phyloP scores from a whole-genome alignment of 306 rosid genomes.

The Notholithocarpus densiflorus region DNA sequence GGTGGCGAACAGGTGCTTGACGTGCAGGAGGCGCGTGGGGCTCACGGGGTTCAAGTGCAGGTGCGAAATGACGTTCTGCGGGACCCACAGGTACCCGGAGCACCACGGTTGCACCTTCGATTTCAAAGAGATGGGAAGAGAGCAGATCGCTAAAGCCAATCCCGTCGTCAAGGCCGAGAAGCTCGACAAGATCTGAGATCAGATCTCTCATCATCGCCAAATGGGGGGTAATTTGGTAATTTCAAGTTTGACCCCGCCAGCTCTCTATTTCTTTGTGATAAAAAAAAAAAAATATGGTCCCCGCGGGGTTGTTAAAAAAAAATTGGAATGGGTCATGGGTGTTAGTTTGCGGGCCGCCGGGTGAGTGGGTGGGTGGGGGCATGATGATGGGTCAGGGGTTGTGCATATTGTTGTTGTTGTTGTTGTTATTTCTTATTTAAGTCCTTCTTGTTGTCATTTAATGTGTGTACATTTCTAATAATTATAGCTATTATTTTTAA shows the following conservation, averaged over 20 bases:
- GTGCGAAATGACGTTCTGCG: constrained; percentile 70
- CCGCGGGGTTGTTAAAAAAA: not conserved
- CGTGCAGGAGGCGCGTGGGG: constrained; percentile 84
- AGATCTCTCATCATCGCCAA: not conserved
- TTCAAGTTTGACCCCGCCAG: not conserved
- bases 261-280: no score
- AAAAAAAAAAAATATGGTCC: no score
- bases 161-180: constrained; percentile 77
- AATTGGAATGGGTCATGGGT: no score
- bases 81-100: constrained; percentile 82
- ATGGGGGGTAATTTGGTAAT: constrained; percentile 24
- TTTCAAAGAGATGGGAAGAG: constrained; percentile 65
- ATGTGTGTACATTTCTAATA: no score
- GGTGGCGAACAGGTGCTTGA: constrained; percentile 43
- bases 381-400: not conserved
- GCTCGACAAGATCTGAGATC: constrained; percentile 54
- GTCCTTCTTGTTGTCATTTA: not conserved
- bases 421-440: not conserved
- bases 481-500: no score
- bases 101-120: constrained; percentile 69
- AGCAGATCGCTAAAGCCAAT: constrained; percentile 84
- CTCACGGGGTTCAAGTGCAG: constrained; percentile 77
- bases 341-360: no score
- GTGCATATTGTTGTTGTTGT: not conserved
- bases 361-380: no score